Base-by-base conservation (phyloP, 495 filamentous ascomycete species). In the Collariella sp. region DNA sequence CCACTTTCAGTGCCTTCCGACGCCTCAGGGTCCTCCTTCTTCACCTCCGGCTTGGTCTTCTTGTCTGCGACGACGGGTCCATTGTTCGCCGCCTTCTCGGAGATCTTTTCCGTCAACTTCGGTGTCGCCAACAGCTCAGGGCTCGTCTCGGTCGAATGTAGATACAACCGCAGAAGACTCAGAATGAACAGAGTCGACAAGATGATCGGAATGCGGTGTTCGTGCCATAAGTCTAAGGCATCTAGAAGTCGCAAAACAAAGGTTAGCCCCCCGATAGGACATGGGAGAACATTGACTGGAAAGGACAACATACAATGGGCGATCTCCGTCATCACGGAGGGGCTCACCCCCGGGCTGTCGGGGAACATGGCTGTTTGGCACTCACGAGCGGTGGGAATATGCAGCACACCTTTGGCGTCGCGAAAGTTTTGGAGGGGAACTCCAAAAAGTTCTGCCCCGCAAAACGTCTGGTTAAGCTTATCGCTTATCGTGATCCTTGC, bases 221-320 rank as follows among this genome's bases (percentile, higher is more conserved):
- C 55, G 62, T 83, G 80, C 80, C 80, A 83, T 20, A 78, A 54
- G 54, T 74, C 74, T 26, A 82, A 61, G 38, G 73, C 59, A 54
- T 73, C 80, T 82, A 42, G 10, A 5, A 38, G 35, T 50, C 18
- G 35, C 22, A 36, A 12, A 9, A 18, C 9, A n/a, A 6, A 5
- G 22, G 45, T 41, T n/a, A 50, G 34, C 24, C 19, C 7, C 13
- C 15, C 5, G 11, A 22, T 3, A 20, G 16, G 13, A 15, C 4
- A 5, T 0, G n/a, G 22, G n/a, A n/a, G n/a, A n/a, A n/a, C n/a
- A n/a, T n/a, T n/a, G n/a, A n/a, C n/a, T n/a, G n/a, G n/a, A n/a
- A n/a, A 7, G 22, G 12, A 12, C 11, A 20, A 40, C 59, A 23
- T 54, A 62, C 60, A 58, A 12, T 49, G 20, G 29, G 35, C 11